A percentile compares a stretch with the other conserved stretches of the same genome.
phyloP scores from a whole-genome alignment of 2,329 filamentous ascomycete genomes.

The Sarocladium oryzae region DNA sequence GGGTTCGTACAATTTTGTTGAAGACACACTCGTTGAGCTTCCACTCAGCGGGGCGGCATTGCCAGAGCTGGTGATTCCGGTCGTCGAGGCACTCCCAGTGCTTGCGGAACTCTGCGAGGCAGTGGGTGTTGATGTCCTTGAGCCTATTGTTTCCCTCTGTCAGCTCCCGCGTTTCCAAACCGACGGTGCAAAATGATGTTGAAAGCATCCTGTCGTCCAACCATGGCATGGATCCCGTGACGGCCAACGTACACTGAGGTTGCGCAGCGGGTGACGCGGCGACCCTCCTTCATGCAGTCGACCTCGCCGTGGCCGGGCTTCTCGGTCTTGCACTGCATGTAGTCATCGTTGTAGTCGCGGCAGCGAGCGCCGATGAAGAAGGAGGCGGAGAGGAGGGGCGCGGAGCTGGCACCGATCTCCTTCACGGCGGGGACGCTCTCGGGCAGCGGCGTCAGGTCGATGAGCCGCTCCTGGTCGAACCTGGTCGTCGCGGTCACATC shows the following conservation, averaged over 20 bases:
- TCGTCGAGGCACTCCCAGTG: constrained; percentile 96
- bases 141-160: constrained; percentile 47
- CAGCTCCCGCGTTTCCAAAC: neutral
- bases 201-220: too few species aligned
- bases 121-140: constrained; percentile 93
- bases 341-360: constrained; percentile 95
- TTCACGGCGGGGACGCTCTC: constrained; percentile 85
- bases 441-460: constrained; percentile 94
- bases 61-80: constrained; percentile 97
- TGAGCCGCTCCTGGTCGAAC: constrained; percentile 89
- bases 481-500: constrained; percentile 39
- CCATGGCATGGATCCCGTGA: too few species aligned
- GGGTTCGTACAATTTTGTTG: constrained; percentile 75
- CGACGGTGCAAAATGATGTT: too few species aligned
- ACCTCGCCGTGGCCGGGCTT: constrained; percentile 84
- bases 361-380: constrained; percentile 98
- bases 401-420: constrained; percentile 89
- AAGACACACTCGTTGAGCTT: constrained; percentile 92
- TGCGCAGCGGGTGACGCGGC: constrained; percentile 93
- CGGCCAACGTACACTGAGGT: constrained; percentile 86
- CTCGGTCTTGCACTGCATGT: constrained; percentile 99
- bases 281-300: constrained; percentile 92
- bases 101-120: constrained; percentile 80
- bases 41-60: constrained; percentile 84
- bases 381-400: constrained; percentile 81